A percentile compares a stretch with the other conserved stretches of the same genome.
phyloP scores from a whole-genome alignment of 169 alveolate species.

The Theileria parva region DNA sequence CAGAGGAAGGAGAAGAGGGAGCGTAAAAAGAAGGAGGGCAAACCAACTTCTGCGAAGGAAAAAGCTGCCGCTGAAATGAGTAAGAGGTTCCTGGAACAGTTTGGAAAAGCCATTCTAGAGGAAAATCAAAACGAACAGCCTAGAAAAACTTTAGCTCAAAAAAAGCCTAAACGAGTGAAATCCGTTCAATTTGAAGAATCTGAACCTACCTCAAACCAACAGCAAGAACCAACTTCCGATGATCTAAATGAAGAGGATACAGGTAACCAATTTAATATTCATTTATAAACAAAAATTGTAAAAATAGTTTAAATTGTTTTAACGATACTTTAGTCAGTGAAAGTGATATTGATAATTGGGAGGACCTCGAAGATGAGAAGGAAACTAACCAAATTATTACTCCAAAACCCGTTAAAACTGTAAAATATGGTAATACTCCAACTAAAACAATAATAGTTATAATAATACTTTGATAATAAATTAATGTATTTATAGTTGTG shows the following conservation, averaged over 20 bases:
- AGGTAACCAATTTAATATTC: neutral
- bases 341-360: conserved; percentile 64
- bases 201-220: conserved; percentile 19
- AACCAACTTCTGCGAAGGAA: conserved; percentile 78
- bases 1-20: conserved; percentile 81
- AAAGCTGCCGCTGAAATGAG: conserved; percentile 75
- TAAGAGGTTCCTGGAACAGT: conserved; percentile 73
- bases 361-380: conserved; percentile 35
- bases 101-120: conserved; percentile 68
- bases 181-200: conserved; percentile 25
- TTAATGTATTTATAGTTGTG: neutral
- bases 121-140: conserved; percentile 47
- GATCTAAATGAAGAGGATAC: conserved; percentile 24
- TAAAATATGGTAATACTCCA: conserved; percentile 27
- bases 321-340: conserved; percentile 42
- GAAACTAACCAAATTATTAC: neutral
- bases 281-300: no score
- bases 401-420: conserved; percentile 21
- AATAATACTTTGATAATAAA: neutral
- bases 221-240: neutral
- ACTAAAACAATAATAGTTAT: neutral
- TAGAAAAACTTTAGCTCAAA: conserved; percentile 33
- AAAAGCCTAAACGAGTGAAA: conserved; percentile 29
- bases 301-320: neutral
- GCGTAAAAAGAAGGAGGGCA: conserved; percentile 81